Evolutionary conservation across 73 alveolate genomes (phyloP).

Genomic region (Diophrys sp.): DNA sequence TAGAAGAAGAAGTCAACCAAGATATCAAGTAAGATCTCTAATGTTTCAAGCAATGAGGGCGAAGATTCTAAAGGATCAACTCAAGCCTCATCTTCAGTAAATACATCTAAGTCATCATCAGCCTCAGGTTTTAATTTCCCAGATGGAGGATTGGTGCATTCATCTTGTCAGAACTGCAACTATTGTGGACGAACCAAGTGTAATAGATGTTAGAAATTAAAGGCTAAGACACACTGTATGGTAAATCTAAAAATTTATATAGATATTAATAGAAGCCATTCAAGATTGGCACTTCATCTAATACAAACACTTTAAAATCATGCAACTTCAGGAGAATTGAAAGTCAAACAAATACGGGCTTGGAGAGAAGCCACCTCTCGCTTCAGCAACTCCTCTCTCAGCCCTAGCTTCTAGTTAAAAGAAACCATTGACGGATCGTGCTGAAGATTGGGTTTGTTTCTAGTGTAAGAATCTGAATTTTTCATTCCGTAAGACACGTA

Average conservation of each 20-base stretch:
- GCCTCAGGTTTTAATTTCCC: conserved; percentile 61
- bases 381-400: not conserved
- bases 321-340: not conserved
- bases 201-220: conserved; percentile 51
- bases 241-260: conserved; percentile 52
- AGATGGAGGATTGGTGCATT: conserved; percentile 72
- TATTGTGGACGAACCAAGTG: conserved; percentile 55
- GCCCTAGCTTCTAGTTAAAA: not conserved
- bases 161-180: conserved; percentile 56
- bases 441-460: conserved; percentile 92
- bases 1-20: not conserved
- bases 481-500: conserved; percentile 81
- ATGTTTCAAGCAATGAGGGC: not conserved
- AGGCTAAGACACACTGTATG: conserved; percentile 44
- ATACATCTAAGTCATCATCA: no score
- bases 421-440: conserved; percentile 73
- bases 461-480: conserved; percentile 84
- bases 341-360: not conserved
- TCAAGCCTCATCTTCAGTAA: not conserved
- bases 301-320: not conserved
- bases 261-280: not conserved
- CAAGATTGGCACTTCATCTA: not conserved
- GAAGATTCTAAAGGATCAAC: not conserved
- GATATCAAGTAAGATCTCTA: not conserved
- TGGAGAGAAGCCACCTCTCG: not conserved